A percentile compares a stretch with the other conserved stretches of the same genome.
phyloP scores from a whole-genome alignment of 1,284 basidiomycete species.

The Malassezia arunalokei region DNA sequence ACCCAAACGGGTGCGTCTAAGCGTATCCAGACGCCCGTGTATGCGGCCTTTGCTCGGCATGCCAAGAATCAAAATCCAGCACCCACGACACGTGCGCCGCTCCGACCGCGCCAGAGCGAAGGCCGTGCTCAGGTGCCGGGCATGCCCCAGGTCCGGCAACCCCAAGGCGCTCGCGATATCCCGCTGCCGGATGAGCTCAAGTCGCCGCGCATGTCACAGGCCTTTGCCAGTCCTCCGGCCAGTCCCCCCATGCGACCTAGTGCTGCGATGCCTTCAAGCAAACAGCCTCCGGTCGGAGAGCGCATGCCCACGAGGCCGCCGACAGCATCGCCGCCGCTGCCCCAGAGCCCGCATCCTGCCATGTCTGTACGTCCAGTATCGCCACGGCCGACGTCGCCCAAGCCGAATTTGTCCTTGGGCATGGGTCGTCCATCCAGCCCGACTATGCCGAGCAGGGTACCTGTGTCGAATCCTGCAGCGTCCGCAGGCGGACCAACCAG shows the following conservation, averaged over 20 bases:
- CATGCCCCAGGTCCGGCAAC: slow-evolving; percentile 5
- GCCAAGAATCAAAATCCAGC: neutral
- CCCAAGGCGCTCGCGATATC: slow-evolving; percentile 11
- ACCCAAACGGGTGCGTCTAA: neutral
- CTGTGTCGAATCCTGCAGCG: no score
- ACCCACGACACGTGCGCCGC: neutral
- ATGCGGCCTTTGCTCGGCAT: slow-evolving; percentile 12
- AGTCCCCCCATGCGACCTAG: no score
- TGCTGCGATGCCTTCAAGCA: no score
- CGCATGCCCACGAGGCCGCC: neutral
- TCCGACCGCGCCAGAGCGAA: neutral
- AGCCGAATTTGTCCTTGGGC: no score
- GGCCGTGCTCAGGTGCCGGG: neutral
- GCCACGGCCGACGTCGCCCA: no score
- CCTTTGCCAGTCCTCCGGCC: no score
- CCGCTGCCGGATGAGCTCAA: neutral
- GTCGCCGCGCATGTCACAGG: no score
- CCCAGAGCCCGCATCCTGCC: neutral
- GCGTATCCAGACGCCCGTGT: slow-evolving; percentile 6
- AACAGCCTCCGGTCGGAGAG: no score
- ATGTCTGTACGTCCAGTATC: no score
- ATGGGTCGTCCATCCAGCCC: no score
- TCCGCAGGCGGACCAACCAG: no score
- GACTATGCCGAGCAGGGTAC: no score
- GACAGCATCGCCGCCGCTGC: neutral